Base-by-base conservation (phyloP, 2,329 filamentous ascomycete genomes). In the Fusarium caatingaense region DNA sequence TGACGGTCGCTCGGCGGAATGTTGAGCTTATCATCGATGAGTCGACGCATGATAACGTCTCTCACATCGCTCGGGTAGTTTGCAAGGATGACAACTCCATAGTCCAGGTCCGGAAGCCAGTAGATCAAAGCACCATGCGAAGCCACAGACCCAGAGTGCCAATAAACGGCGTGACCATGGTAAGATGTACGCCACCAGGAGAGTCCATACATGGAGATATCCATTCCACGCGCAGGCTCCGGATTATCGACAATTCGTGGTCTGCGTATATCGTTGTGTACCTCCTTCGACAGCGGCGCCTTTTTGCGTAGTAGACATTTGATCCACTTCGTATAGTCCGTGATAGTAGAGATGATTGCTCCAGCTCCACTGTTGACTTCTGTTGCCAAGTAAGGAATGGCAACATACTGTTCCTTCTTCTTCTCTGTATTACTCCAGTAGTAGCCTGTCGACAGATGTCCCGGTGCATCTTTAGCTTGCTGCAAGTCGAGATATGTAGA, bases 271-370 rank as follows among this genome's bases (percentile, higher is more conserved):
- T 79, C 77, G 4, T 56, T 20, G 51, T 78, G 78, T 3, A 69
- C 71, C 0, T 37, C 64, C 9, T 64, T 37, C 3, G 76, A 76
- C 13, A 79, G 70, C 10, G 76, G 75, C 6, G 44, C 51, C 0
- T 61, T 42, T 48, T 74, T 41, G 13, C 79, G 72, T 25, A 89
- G 75, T 25, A 88, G 76, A 21, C 82, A 84, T 27, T 78, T 77
- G 5, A 87, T 68, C 87, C 86, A 89, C 69, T 81, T 83, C 3
- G 80, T 74, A 71, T 86, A 88, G 76, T 88, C 86, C 10, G 78
- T 55, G 2, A 84, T 84, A 48, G 80, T 85, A 23, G 82, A 84
- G 23, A 87, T 76, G 46, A 82, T 74, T 13, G 75, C 78, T 2
- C 82, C 83, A 1, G 83, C 82, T 15, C 82, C 83, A 64, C 79